A percentile compares a stretch with the other conserved stretches of the same genome.
Conservation (phyloP, 345 rosid species). For the Salix dunnii region DNA sequence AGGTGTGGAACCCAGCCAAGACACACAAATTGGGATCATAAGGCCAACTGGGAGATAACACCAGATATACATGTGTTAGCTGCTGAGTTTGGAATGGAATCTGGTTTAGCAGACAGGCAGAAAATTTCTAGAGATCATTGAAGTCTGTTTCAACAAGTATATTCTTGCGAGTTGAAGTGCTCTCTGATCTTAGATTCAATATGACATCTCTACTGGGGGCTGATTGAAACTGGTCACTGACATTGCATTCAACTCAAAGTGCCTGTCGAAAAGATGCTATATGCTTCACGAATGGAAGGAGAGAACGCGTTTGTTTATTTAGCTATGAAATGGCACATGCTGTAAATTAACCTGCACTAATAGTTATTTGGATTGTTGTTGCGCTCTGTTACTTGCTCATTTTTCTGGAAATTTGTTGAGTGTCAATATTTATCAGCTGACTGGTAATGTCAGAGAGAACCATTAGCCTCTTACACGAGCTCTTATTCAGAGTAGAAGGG, state of each 20-base stretch:
- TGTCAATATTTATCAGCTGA: conserved; percentile 11
- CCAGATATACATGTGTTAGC: conserved; percentile 37
- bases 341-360: conserved; percentile 14
- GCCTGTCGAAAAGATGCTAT: conserved; percentile 2
- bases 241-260: conserved; percentile 5
- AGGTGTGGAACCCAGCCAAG: conserved; percentile 49
- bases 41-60: conserved; percentile 45
- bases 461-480: conserved; percentile 8
- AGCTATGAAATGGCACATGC: conserved; percentile 8
- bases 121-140: conserved; percentile 25
- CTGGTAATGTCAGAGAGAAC: neutral
- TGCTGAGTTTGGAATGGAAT: conserved; percentile 44
- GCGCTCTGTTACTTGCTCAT: conserved; percentile 12
- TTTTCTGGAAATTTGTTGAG: conserved; percentile 20
- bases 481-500: conserved; percentile 4
- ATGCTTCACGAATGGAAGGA: conserved; percentile 8
- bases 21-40: conserved; percentile 28
- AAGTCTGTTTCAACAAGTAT: conserved; percentile 9
- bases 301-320: conserved; percentile 9
- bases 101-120: conserved; percentile 27
- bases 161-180: neutral
- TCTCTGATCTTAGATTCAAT: conserved; percentile 6
- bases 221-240: conserved; percentile 11
- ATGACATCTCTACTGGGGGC: neutral
- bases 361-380: conserved; percentile 11